These are phyloP conservation scores for Herpotrichia juniperi DNA, from an alignment of 2,329 filamentous ascomycete species.

Conservation along the genomic window DNA sequence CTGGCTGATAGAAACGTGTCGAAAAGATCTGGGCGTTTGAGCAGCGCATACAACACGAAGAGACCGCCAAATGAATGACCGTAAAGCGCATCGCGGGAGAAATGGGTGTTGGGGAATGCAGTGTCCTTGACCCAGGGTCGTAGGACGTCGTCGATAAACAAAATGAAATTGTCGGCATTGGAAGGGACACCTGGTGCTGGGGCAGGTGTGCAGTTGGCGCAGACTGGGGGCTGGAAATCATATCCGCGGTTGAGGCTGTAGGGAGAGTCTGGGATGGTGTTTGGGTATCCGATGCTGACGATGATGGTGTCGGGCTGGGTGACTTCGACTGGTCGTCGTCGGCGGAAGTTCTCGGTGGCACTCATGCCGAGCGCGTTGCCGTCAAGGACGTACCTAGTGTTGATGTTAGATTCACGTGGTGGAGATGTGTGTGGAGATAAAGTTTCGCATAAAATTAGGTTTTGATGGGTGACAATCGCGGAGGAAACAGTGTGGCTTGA, in stretches of 20 bases:
- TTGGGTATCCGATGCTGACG: constrained; percentile 38
- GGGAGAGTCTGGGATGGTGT: constrained; percentile 35
- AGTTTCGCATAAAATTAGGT: not conserved
- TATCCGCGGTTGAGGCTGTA: constrained; percentile 31
- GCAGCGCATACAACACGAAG: constrained; percentile 54
- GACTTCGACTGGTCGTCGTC: constrained; percentile 38
- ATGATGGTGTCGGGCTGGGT: constrained; percentile 36
- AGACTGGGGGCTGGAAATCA: constrained; percentile 40
- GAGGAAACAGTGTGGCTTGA: not conserved
- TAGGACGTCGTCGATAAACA: constrained; percentile 51
- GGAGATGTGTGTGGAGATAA: not conserved
- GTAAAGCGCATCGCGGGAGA: constrained; percentile 52
- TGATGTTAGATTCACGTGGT: constrained; percentile 7
- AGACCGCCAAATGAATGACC: constrained; percentile 59
- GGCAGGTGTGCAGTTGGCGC: constrained; percentile 31
- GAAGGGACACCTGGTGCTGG: constrained; percentile 43
- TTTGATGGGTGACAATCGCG: not conserved
- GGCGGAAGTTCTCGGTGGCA: constrained; percentile 36
- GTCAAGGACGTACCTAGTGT: constrained; percentile 37
- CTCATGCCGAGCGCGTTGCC: constrained; percentile 36
- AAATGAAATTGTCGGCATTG: constrained; percentile 54
- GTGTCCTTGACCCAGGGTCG: constrained; percentile 40
- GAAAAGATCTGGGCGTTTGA: constrained; percentile 50
- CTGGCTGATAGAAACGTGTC: constrained; percentile 54
- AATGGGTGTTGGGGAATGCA: constrained; percentile 37